Evolutionary conservation across 176 grass and related monocot species (phyloP).

Genomic region (Carex cristatella): DNA sequence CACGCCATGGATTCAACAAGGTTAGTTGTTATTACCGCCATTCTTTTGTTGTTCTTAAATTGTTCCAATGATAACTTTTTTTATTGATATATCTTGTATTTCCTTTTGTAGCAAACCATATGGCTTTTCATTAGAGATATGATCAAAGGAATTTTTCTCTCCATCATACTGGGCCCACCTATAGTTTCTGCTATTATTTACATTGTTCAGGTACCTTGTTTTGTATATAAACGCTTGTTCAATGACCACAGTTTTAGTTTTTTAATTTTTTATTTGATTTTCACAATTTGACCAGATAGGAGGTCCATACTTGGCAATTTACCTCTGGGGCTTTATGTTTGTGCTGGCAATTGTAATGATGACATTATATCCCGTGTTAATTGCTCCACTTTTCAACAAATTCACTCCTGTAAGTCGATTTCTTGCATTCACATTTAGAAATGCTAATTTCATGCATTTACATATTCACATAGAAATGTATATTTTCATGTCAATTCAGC

Average conservation of each 20-base stretch:
- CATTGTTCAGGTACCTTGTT: constrained; percentile 75
- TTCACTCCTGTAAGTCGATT: constrained; percentile 88
- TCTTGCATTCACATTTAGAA: neutral
- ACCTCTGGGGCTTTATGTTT: constrained; percentile 99
- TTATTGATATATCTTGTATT: constrained; percentile 6
- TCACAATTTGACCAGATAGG: constrained; percentile 67
- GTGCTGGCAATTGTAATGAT: constrained; percentile 78
- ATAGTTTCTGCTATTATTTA: constrained; percentile 86
- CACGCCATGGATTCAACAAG: constrained; percentile 97
- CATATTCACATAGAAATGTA: constrained; percentile 3
- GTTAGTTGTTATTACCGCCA: constrained; percentile 24
- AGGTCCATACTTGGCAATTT: constrained; percentile 96
- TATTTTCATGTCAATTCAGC: constrained; percentile 49
- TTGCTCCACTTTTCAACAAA: constrained; percentile 96
- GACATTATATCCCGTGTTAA: constrained; percentile 86
- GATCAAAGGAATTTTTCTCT: constrained; percentile 83
- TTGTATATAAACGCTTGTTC: constrained; percentile 7
- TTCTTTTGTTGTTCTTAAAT: neutral
- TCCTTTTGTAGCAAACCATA: constrained; percentile 75
- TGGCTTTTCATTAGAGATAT: constrained; percentile 90
- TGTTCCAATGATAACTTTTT: neutral
- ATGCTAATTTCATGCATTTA: constrained; percentile 8
- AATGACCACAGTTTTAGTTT: constrained; percentile 2
- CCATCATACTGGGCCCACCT: constrained; percentile 71
- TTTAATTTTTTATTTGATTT: constrained; percentile 19